These are phyloP conservation scores for Micractinium conductrix DNA, from an alignment of 139 green algal genomes.

Conservation along the genomic window DNA sequence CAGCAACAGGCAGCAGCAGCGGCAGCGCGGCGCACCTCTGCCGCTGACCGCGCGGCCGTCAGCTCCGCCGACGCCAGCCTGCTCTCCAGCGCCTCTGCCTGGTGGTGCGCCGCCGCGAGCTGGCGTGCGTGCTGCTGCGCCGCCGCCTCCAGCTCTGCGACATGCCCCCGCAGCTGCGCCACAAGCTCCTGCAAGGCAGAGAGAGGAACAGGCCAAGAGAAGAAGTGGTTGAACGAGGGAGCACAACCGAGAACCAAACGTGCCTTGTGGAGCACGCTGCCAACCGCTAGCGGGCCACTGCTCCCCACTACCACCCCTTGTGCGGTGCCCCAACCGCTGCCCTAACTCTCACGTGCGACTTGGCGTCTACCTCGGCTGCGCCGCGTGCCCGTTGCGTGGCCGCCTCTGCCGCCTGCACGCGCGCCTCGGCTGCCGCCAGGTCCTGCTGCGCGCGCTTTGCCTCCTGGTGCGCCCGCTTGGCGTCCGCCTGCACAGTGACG, in stretches of 20 bases:
- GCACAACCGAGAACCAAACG: background rate
- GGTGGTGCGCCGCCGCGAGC: conserved; percentile 2
- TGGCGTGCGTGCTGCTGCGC: background rate
- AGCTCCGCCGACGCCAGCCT: conserved; percentile 2
- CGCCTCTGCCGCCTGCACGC: conserved; percentile 1
- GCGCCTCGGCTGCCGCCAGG: conserved; percentile 3
- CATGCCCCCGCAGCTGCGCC: background rate
- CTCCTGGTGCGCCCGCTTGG: conserved; percentile 5
- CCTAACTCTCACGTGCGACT: conserved; percentile 7
- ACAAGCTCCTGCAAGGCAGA: background rate
- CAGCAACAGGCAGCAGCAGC: no score
- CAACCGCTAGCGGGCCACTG: no score
- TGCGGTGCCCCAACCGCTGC: no score
- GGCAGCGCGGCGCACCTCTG: conserved; percentile 10
- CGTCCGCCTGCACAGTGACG: background rate
- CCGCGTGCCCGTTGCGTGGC: conserved; percentile 13
- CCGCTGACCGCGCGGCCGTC: conserved; percentile 18
- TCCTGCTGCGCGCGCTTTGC: background rate
- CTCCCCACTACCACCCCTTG: no score
- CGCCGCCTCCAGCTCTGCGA: conserved; percentile 29
- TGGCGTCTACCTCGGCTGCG: background rate
- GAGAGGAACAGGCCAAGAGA: background rate
- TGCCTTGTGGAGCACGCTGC: no score
- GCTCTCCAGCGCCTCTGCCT: conserved; percentile 8
- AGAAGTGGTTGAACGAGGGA: background rate